Evolutionary conservation across 2,329 filamentous ascomycete species (phyloP).

Genomic region (Pestalotiopsis sp.): DNA sequence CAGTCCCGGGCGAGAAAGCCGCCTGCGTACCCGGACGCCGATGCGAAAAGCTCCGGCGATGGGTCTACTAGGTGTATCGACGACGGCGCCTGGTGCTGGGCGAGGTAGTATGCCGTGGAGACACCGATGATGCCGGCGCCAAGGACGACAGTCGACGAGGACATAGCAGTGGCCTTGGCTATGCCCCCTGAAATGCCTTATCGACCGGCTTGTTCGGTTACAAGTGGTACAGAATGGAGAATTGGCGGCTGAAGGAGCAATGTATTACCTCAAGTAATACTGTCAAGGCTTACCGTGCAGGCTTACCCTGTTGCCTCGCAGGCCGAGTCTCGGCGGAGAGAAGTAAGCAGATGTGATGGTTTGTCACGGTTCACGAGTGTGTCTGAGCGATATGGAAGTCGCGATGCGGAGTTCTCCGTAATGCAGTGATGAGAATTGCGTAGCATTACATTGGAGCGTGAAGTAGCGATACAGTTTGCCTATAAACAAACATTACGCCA

Average conservation of each 20-base stretch:
- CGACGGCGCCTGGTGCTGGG: constrained; percentile 44
- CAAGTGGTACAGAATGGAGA: not conserved
- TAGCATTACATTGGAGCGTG: not conserved
- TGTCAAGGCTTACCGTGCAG: not conserved
- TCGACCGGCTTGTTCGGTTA: not conserved
- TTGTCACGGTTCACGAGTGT: not conserved
- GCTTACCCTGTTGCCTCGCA: not conserved
- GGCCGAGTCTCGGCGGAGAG: not conserved
- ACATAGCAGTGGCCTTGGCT: not conserved
- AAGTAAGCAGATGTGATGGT: not conserved
- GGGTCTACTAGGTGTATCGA: constrained; percentile 51
- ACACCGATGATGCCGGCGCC: constrained; percentile 72
- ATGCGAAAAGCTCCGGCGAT: constrained; percentile 63
- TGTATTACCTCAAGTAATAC: not conserved
- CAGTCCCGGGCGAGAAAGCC: constrained; percentile 77
- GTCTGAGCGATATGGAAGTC: no score
- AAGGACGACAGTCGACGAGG: constrained; percentile 62
- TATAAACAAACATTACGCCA: constrained; percentile 1
- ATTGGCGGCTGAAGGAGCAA: not conserved
- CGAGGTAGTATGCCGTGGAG: constrained; percentile 74
- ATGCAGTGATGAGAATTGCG: no score
- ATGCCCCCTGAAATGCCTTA: not conserved
- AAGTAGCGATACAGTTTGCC: not conserved
- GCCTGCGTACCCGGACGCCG: constrained; percentile 73
- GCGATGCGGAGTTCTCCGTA: no score